These are phyloP conservation scores for Penicillium arizonense DNA, from an alignment of 495 filamentous ascomycete genomes.

Conservation along the genomic window DNA sequence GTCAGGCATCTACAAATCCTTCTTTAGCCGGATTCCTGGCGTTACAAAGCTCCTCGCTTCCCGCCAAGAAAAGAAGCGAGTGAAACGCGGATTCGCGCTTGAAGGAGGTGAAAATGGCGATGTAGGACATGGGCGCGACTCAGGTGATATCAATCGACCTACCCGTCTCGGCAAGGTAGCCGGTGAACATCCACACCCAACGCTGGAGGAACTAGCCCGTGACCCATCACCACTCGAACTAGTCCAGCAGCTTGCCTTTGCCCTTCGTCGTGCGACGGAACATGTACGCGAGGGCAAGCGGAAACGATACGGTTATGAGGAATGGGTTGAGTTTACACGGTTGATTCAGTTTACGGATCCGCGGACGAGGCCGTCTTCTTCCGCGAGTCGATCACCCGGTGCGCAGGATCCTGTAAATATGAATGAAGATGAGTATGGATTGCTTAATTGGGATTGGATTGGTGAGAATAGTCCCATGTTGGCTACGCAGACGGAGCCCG, in stretches of 20 bases:
- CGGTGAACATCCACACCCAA: conserved; percentile 20
- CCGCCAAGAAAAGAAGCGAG: conserved; percentile 38
- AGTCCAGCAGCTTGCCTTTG: conserved; percentile 50
- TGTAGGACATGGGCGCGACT: neutral
- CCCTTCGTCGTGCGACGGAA: conserved; percentile 50
- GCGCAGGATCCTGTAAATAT: conserved; percentile 9
- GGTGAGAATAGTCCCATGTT: conserved; percentile 62
- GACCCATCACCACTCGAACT: conserved; percentile 38
- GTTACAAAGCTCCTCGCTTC: conserved; percentile 38
- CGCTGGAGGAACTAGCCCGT: conserved; percentile 46
- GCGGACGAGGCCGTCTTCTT: conserved; percentile 4
- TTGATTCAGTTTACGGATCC: conserved; percentile 58
- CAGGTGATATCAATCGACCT: neutral
- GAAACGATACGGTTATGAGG: conserved; percentile 58
- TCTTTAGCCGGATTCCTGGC: conserved; percentile 41
- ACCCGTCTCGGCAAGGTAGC: neutral
- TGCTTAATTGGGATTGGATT: conserved; percentile 69
- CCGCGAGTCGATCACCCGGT: neutral
- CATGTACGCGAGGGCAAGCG: conserved; percentile 40
- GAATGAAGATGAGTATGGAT: conserved; percentile 54
- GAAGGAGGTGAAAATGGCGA: conserved; percentile 19
- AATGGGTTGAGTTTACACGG: conserved; percentile 62
- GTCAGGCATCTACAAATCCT: conserved; percentile 42
- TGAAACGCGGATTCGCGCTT: conserved; percentile 47
- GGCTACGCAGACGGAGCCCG: conserved; percentile 52